Evolutionary conservation across 768 basidiomycete species (phyloP).

Genomic region (Lactarius deliciosus): DNA sequence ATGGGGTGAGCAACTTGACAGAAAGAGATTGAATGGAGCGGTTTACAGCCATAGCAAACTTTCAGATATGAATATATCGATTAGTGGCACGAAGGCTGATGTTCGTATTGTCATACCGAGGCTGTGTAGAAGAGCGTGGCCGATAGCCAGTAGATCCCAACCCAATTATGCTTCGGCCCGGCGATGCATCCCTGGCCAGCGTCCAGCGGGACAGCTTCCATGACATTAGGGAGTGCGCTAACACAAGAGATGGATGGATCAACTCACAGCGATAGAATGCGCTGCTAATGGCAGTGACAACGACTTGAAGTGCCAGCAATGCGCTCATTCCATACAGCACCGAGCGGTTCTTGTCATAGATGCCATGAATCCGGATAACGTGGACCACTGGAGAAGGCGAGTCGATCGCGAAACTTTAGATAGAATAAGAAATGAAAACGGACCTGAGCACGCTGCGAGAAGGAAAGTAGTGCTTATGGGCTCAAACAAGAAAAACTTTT

Average conservation of each 20-base stretch:
- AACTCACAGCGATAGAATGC: constrained; percentile 73
- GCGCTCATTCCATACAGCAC: constrained; percentile 56
- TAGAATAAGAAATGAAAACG: constrained; percentile 20
- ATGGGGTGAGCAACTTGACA: constrained; percentile 57
- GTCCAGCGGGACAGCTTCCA: constrained; percentile 63
- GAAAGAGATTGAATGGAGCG: constrained; percentile 60
- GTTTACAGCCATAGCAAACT: constrained; percentile 60
- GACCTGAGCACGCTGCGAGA: constrained; percentile 67
- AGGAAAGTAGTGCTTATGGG: constrained; percentile 83
- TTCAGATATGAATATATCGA: constrained; percentile 10
- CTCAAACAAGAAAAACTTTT: constrained; percentile 78
- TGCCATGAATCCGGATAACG: constrained; percentile 75
- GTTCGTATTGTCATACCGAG: constrained; percentile 46
- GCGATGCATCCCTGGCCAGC: constrained; percentile 84
- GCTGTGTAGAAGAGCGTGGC: constrained; percentile 70
- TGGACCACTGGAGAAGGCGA: constrained; percentile 51
- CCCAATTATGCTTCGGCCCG: constrained; percentile 77
- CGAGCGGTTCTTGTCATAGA: constrained; percentile 62
- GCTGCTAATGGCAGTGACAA: constrained; percentile 70
- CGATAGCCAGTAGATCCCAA: constrained; percentile 82
- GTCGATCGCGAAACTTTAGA: not conserved
- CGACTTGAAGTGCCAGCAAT: constrained; percentile 66
- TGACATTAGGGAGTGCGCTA: constrained; percentile 17
- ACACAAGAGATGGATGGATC: constrained; percentile 10
- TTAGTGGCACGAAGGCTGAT: not conserved